These are phyloP conservation scores for Chalara sp. DNA, from an alignment of 2,329 filamentous ascomycete species.

Conservation along the genomic window DNA sequence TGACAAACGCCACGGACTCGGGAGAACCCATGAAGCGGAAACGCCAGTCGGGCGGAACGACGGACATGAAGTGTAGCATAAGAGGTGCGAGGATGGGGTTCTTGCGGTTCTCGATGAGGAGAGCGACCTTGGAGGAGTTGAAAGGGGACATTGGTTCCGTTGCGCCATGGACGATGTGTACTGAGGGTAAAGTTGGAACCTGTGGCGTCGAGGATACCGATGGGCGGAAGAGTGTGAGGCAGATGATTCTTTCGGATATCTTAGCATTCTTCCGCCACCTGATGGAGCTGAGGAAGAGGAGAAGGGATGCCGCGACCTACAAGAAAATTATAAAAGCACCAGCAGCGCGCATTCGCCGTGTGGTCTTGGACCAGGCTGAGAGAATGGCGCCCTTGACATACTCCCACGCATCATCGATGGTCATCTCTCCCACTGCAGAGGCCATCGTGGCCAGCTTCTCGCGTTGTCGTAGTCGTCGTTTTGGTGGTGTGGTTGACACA, in stretches of 20 bases:
- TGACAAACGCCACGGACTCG: constrained; percentile 37
- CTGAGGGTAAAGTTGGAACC: constrained; percentile 10
- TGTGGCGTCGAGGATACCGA: constrained; percentile 14
- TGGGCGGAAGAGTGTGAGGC: constrained; percentile 15
- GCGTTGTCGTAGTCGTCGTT: no score
- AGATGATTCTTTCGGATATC: constrained; percentile 15
- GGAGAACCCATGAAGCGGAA: constrained; percentile 46
- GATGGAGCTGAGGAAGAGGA: neutral
- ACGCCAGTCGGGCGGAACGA: constrained; percentile 49
- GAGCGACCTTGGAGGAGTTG: constrained; percentile 32
- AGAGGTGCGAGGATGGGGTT: constrained; percentile 41
- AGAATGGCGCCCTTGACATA: constrained; percentile 13
- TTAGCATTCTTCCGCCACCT: neutral
- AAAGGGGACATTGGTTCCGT: constrained; percentile 3
- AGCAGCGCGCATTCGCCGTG: constrained; percentile 21
- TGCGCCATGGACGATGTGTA: constrained; percentile 6
- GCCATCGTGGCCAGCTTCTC: constrained; percentile 9
- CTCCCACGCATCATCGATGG: constrained; percentile 24
- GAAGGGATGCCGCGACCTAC: constrained; percentile 10
- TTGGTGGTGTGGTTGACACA: no score
- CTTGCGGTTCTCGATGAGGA: constrained; percentile 45
- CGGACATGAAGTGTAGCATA: constrained; percentile 46
- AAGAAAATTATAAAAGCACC: constrained; percentile 19
- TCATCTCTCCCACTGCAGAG: constrained; percentile 14
- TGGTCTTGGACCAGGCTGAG: constrained; percentile 23